Evolutionary conservation across 1,284 basidiomycete genomes (phyloP).

Genomic region (Tilletia horrida): DNA sequence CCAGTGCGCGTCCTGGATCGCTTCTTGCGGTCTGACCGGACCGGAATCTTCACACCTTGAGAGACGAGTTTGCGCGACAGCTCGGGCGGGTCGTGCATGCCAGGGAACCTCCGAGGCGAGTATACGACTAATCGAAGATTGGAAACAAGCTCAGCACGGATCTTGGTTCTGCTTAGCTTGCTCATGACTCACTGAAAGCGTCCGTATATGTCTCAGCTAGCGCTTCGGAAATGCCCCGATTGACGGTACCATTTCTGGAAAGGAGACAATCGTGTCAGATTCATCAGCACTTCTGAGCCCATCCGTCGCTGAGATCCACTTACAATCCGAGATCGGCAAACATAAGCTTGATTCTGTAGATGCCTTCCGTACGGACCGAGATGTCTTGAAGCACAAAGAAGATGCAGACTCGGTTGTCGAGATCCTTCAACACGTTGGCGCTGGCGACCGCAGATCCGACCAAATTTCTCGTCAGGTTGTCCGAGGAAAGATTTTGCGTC

Average conservation of each 20-base stretch:
- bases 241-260: slow-evolving; percentile 34
- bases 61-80: slow-evolving; percentile 45
- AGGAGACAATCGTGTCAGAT: not conserved
- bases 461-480: slow-evolving; percentile 39
- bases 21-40: slow-evolving; percentile 46
- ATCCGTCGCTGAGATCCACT: too few relatives aligned
- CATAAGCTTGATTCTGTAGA: slow-evolving; percentile 46
- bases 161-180: not conserved
- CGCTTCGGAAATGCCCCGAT: slow-evolving; percentile 38
- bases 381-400: slow-evolving; percentile 51
- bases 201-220: slow-evolving; percentile 47
- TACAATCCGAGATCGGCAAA: slow-evolving; percentile 41
- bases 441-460: slow-evolving; percentile 46
- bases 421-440: slow-evolving; percentile 45
- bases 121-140: slow-evolving; percentile 29
- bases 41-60: slow-evolving; percentile 49
- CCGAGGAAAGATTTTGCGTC: slow-evolving; percentile 20
- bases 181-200: slow-evolving; percentile 31
- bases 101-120: slow-evolving; percentile 45
- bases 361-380: slow-evolving; percentile 43
- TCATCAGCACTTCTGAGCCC: too few relatives aligned
- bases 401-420: slow-evolving; percentile 42
- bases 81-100: slow-evolving; percentile 46
- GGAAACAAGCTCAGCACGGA: not conserved
- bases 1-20: not conserved